Percentiles rank a stretch among this genome's conserved stretches.
Evolutionary conservation across 495 filamentous ascomycete genomes (phyloP).

Genomic region (Oidiodendron maius): DNA sequence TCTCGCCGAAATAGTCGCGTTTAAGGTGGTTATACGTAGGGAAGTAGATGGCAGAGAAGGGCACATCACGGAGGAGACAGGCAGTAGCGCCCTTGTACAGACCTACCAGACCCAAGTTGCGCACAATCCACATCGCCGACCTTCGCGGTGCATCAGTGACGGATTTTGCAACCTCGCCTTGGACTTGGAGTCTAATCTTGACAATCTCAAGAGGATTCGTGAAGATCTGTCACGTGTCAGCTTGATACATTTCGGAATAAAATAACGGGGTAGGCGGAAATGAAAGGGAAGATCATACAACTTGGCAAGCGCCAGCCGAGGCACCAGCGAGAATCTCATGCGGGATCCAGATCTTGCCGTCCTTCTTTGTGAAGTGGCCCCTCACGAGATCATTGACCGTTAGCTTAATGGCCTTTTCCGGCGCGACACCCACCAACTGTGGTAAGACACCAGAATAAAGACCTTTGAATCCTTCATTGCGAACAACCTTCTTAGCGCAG

Average conservation of each 20-base stretch:
- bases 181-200: constrained; percentile 96
- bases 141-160: constrained; percentile 78
- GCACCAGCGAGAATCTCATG: constrained; percentile 86
- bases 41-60: constrained; percentile 99
- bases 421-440: constrained; percentile 92
- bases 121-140: constrained; percentile 95
- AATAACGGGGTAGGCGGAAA: background rate
- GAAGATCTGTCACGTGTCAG: constrained; percentile 59
- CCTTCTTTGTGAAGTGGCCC: constrained; percentile 65
- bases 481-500: constrained; percentile 85
- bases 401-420: constrained; percentile 98
- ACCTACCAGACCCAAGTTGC: constrained; percentile 89
- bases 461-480: constrained; percentile 83
- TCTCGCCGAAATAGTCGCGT: constrained; percentile 87
- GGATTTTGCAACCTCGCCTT: constrained; percentile 89
- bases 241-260: constrained; percentile 1
- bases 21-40: constrained; percentile 94
- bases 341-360: constrained; percentile 64
- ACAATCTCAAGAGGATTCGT: constrained; percentile 98
- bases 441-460: constrained; percentile 92
- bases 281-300: constrained; percentile 54
- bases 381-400: constrained; percentile 95
- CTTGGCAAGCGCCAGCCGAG: constrained; percentile 88
- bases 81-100: constrained; percentile 97
- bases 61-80: constrained; percentile 90